phyloP scores from a whole-genome alignment of 106 monocot genomes.

The Gastrodia elata region DNA sequence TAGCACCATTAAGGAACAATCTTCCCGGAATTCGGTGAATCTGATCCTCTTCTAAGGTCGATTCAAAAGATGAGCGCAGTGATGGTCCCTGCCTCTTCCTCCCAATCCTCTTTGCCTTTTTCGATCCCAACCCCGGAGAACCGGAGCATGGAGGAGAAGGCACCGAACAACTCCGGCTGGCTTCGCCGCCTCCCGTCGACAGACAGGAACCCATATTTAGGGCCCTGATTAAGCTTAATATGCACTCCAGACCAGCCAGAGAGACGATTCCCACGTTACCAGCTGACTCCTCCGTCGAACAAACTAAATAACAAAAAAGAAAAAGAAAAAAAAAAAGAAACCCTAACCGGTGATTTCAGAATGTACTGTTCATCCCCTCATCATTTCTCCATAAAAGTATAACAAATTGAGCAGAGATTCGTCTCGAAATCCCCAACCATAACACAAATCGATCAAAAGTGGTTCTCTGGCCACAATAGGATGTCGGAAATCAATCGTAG shows the following conservation, averaged over 20 bases:
- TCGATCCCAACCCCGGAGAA: not conserved
- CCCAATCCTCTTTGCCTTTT: not conserved
- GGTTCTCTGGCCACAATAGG: not conserved
- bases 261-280: conserved; percentile 11
- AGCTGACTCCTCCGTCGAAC: conserved; percentile 4
- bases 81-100: not conserved
- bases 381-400: not conserved
- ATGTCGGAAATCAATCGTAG: not conserved
- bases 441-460: not conserved
- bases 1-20: conserved; percentile 29
- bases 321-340: not conserved
- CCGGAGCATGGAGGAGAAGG: not conserved
- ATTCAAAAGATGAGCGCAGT: not conserved
- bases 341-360: not conserved
- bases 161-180: not conserved
- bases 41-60: conserved; percentile 12
- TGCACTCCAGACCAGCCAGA: conserved; percentile 25
- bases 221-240: conserved; percentile 23
- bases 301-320: not conserved
- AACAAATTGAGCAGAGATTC: not conserved
- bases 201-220: conserved; percentile 25
- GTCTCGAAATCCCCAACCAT: not conserved
- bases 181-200: conserved; percentile 11
- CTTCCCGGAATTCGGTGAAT: conserved; percentile 25
- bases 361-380: not conserved